Conservation (phyloP, 768 basidiomycete species). For the Amanita molliuscula region DNA sequence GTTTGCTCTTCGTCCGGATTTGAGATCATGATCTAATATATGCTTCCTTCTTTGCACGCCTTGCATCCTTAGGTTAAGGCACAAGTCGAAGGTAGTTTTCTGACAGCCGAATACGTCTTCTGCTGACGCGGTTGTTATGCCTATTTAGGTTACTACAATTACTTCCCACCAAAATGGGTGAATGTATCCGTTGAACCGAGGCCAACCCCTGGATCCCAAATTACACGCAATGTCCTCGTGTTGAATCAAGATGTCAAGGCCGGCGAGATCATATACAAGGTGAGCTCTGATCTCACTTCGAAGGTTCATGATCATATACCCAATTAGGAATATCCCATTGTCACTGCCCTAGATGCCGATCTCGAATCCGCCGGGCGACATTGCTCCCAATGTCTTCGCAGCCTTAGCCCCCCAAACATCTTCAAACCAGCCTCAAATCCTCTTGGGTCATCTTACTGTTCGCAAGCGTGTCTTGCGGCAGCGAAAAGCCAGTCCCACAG, state of each 20-base stretch:
- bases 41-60: constrained; percentile 23
- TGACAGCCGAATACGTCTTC: constrained; percentile 6
- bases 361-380: constrained; percentile 56
- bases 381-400: constrained; percentile 66
- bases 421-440: constrained; percentile 32
- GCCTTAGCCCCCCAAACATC: constrained; percentile 37
- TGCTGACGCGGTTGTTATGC: constrained; percentile 5
- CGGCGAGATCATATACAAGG: constrained; percentile 75
- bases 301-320: constrained; percentile 3
- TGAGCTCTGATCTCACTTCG: constrained; percentile 14
- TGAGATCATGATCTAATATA: constrained; percentile 53
- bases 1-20: constrained; percentile 15
- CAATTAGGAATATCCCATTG: constrained; percentile 61
- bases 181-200: constrained; percentile 52
- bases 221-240: constrained; percentile 44
- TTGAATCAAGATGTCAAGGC: constrained; percentile 55
- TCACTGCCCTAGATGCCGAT: constrained; percentile 62
- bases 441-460: constrained; percentile 61
- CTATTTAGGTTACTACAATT: constrained; percentile 60
- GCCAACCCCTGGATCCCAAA: constrained; percentile 16
- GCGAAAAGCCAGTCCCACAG: constrained; percentile 52
- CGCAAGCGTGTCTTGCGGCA: constrained; percentile 48
- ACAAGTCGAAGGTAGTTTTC: constrained; percentile 63
- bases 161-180: constrained; percentile 64
- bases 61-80: constrained; percentile 41